Percentiles rank a stretch among this genome's conserved stretches.
These are phyloP conservation scores for Nicotiana paniculata DNA, from an alignment of 257 asterid species.

Conservation along the genomic window DNA sequence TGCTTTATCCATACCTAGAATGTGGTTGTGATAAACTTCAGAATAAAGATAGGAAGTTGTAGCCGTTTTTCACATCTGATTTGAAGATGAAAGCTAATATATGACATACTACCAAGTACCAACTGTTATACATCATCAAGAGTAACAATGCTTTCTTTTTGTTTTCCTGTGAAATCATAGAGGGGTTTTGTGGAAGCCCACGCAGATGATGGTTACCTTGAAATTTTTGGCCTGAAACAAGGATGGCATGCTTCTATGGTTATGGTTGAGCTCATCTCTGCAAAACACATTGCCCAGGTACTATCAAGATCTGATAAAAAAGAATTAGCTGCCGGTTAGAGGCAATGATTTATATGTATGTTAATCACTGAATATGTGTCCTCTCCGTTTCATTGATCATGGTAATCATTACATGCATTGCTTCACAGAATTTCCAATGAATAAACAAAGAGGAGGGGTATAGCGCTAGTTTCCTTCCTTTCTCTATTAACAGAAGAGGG, in stretches of 20 bases:
- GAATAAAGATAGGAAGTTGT: neutral
- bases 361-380: neutral
- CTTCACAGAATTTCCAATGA: neutral
- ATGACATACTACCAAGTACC: neutral
- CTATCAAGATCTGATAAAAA: neutral
- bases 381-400: neutral
- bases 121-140: neutral
- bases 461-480: too few relatives aligned
- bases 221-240: slow-evolving; percentile 76
- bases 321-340: neutral
- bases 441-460: neutral
- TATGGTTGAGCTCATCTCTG: slow-evolving; percentile 78
- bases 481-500: too few relatives aligned
- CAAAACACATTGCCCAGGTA: slow-evolving; percentile 93
- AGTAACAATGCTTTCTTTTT: neutral
- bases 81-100: neutral
- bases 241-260: slow-evolving; percentile 99
- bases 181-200: slow-evolving; percentile 79
- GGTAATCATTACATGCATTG: neutral
- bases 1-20: neutral
- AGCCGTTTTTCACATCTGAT: neutral
- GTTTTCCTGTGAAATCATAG: slow-evolving; percentile 21
- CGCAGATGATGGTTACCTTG: slow-evolving; percentile 70
- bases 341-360: neutral
- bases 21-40: neutral